Evolutionary conservation across 148 eudicot species (phyloP).

Genomic region (Dianthus caryophyllus): DNA sequence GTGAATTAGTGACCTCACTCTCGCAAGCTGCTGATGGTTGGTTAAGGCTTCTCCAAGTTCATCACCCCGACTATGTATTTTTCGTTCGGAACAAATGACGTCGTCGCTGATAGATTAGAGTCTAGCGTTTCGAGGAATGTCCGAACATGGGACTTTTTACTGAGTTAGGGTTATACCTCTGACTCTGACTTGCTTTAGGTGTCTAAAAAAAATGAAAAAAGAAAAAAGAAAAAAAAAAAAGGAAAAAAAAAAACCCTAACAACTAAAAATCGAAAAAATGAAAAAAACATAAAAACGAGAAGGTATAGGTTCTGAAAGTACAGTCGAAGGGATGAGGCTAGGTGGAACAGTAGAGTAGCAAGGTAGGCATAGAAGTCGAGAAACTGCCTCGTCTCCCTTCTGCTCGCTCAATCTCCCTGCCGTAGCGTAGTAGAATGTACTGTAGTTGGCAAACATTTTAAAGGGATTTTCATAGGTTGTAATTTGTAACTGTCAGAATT

Average conservation of each 20-base stretch:
- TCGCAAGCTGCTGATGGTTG: conserved; percentile 58
- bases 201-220: neutral
- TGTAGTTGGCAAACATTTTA: conserved; percentile 20
- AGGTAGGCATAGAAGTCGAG: conserved; percentile 25
- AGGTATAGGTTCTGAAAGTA: conserved; percentile 14
- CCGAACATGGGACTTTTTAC: conserved; percentile 5
- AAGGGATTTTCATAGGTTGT: conserved; percentile 28
- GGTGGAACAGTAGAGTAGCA: conserved; percentile 18
- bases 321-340: conserved; percentile 17
- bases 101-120: conserved; percentile 20
- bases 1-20: conserved; percentile 43
- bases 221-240: neutral
- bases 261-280: neutral
- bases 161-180: conserved; percentile 14
- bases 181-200: conserved; percentile 17
- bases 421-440: conserved; percentile 19
- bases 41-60: conserved; percentile 52
- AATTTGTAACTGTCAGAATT: conserved; percentile 20
- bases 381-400: conserved; percentile 16
- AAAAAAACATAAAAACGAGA: neutral
- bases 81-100: conserved; percentile 56
- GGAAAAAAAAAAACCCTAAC: neutral
- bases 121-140: conserved; percentile 19
- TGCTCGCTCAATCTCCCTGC: conserved; percentile 12
- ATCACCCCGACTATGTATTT: conserved; percentile 81